Base-by-base conservation (phyloP, 2,329 filamentous ascomycete genomes). In the Aspergillaceae sp. region DNA sequence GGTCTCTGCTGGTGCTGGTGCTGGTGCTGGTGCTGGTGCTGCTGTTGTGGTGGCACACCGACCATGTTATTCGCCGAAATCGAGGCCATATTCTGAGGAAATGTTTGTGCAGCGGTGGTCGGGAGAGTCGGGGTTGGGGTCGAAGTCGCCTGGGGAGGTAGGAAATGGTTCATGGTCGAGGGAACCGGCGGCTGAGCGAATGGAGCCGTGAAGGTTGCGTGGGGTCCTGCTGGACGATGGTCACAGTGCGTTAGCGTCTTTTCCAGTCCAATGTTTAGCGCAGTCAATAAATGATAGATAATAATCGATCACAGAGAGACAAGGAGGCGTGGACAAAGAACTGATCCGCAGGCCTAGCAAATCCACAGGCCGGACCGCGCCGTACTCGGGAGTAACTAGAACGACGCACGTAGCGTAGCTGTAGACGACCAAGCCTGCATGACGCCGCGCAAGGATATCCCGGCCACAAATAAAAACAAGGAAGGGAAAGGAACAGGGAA, bases 31-130 rank as follows among this genome's bases (percentile, higher is more conserved):
- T 52, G 53, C 19, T 19, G n/a, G n/a, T n/a, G 19, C 19, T 19
- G 19, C 19, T 19, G 19, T 19, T 19, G 19, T 19, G 19, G 19
- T 2, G 19, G 19, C 40, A 57, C 53, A 40, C 56, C 46, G 11
- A 64, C 50, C 52, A 66, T 52, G 43, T 59, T 66, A 44, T 62
- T 66, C 40, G 61, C 56, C n/a, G 62, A 55, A 30, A 62, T 50
- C 9, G 62, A 59, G 6, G 64, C 55, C 64, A 68, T 67, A 32
- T 64, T 67, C 28, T 62, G 63, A 4, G 59, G 52, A 19, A 65
- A 59, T 29, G 58, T 56, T 45, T 63, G 62, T 28, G 61, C 59
- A 26, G 59, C 57, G 29, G 62, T 60, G 6, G 62, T 52, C 4
- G 65, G 59, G 41, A 58, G 48, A 42, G 52, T 62, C n/a, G 53